Evolutionary conservation across 164 flowering plant genomes (phyloP).

Genomic region (Amborella trichopoda): DNA sequence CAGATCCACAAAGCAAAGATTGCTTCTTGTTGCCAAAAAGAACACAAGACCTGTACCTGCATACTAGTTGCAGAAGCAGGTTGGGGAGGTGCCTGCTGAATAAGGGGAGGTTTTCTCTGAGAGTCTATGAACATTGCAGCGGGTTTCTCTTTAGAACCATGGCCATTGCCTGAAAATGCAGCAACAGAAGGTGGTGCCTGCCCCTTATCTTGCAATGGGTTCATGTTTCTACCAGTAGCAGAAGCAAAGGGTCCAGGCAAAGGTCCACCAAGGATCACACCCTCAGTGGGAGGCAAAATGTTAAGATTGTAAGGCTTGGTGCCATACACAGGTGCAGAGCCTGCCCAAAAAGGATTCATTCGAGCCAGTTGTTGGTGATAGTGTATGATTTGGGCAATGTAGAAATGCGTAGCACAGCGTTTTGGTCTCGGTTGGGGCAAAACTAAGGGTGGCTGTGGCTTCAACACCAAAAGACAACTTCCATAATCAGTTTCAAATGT

Average conservation of each 20-base stretch:
- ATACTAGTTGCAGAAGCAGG: conserved; percentile 56
- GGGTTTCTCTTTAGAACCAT: conserved; percentile 38
- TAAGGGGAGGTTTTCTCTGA: conserved; percentile 56
- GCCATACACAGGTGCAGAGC: conserved; percentile 61
- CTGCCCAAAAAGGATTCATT: conserved; percentile 87
- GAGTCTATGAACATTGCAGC: conserved; percentile 27
- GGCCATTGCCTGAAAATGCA: conserved; percentile 4
- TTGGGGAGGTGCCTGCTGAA: conserved; percentile 57
- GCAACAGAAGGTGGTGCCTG: too few species aligned
- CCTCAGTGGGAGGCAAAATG: conserved; percentile 46
- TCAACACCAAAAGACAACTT: background rate
- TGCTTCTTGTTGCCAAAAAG: too few species aligned
- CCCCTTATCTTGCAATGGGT: conserved; percentile 48
- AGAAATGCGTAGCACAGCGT: conserved; percentile 88
- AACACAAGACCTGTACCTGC: conserved; percentile 39
- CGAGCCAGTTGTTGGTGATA: conserved; percentile 58
- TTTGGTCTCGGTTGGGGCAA: conserved; percentile 56
- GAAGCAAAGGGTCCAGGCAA: conserved; percentile 27
- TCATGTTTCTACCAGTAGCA: conserved; percentile 23
- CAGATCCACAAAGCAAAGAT: too few species aligned
- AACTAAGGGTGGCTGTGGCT: conserved; percentile 42
- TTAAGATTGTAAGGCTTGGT: conserved; percentile 60
- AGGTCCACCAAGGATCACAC: conserved; percentile 13
- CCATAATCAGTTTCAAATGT: too few species aligned
- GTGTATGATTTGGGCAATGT: conserved; percentile 65